Conservation (phyloP, 192 early-diverging fungal genomes). For the Cladochytrium replicatum region DNA sequence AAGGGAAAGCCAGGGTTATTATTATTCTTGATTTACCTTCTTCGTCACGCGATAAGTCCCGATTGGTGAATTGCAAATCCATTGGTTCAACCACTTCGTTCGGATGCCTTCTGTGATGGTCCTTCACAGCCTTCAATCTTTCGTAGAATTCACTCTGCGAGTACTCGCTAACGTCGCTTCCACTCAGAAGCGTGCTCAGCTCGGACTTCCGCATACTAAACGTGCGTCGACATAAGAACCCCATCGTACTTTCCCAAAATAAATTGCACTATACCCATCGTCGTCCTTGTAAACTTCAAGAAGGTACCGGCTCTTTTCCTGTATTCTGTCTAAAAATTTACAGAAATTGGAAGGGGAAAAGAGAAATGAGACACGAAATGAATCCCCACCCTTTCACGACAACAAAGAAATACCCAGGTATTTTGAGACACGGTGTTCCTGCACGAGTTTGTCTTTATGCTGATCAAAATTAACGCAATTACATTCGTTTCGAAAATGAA, state of each 20-base stretch:
- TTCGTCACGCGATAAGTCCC: conserved; percentile 37
- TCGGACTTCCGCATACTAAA: too few relatives aligned
- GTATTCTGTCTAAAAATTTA: conserved; percentile 70
- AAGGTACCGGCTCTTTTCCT: conserved; percentile 49
- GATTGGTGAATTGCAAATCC: conserved; percentile 65
- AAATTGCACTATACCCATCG: too few relatives aligned
- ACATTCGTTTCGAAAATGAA: conserved; percentile 3
- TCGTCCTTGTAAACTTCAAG: conserved; percentile 59
- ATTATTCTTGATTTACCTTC: conserved; percentile 23
- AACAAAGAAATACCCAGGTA: conserved; percentile 40
- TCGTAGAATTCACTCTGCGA: conserved; percentile 64
- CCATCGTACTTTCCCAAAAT: not conserved
- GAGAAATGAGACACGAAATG: too few relatives aligned
- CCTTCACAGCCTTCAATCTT: conserved; percentile 70
- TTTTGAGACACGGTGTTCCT: conserved; percentile 67
- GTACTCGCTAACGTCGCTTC: too few relatives aligned
- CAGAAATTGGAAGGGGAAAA: not conserved
- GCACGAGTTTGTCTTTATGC: conserved; percentile 70
- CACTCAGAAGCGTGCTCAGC: not conserved
- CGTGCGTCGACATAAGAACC: not conserved
- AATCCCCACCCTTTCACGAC: too few relatives aligned
- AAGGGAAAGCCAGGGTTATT: not conserved
- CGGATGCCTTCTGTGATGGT: conserved; percentile 67
- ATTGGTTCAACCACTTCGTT: conserved; percentile 66
- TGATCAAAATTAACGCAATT: conserved; percentile 12